Base-by-base conservation (phyloP, 805 yeast genomes). In the Ogataea trehalophila region DNA sequence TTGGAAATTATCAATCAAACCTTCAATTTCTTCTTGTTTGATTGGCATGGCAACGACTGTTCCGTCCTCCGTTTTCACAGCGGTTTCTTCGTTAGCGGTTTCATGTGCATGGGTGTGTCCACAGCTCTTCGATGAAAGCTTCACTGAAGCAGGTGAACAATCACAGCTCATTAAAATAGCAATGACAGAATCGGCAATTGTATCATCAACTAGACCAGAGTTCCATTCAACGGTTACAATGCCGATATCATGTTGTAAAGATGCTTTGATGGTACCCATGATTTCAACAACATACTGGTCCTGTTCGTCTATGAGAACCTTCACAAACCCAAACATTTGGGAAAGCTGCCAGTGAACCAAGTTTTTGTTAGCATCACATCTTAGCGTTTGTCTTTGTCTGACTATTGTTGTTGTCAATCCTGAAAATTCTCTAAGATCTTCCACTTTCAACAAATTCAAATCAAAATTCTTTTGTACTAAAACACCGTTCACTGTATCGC, bases 131-230 rank as follows among this genome's bases (percentile, higher is more conserved):
- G 95, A 81, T 14, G 96, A 81, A 53, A 89, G 66, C 62, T 92
- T 94, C 29, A 94, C 96, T 6, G 97, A 88, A 2, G 97, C 95
- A 11, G 97, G 97, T 0, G 96, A 83, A 0, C 96, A 84, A 63
- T 94, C 99, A 38, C 92, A 94, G 40, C 96, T 87, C 67, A 92
- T 76, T 33, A 94, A 66, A 36, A 94, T 89, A 0, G 97, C 97
- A 49, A 94, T 79, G 1, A 90, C 86, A 15, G 96, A 84, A 61
- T 94, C 99, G 0, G 99, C 99, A 52, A 94, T 79, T 0, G 97
- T 85, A 60, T 94, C 99, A 51, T 87, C 91, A 70, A 90, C 80
- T 47, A 87, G 72, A 49, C 90, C 91, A 56, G 95, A 92, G 16
- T 81, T 79, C 99, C 99, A 94, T 64, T 88, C 95, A 14, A 92